Evolutionary conservation across 331 rosid genomes (phyloP).

Genomic region (Quercus tomentella): DNA sequence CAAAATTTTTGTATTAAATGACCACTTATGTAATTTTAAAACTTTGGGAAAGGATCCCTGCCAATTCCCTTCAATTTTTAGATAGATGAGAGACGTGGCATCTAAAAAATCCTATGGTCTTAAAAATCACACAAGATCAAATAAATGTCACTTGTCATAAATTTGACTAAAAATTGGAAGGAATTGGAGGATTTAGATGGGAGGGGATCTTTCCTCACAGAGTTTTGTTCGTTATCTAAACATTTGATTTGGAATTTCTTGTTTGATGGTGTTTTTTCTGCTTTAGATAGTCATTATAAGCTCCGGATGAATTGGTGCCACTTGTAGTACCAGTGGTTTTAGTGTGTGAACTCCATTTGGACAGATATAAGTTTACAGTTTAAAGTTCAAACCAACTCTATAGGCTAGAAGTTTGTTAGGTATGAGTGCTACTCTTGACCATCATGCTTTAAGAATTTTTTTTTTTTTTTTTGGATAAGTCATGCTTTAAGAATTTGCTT

Average conservation of each 20-base stretch:
- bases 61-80: too few species aligned
- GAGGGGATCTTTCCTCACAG: too few species aligned
- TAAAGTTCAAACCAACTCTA: neutral
- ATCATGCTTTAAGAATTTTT: neutral
- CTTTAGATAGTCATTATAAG: too few species aligned
- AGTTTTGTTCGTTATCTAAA: neutral
- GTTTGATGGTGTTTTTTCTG: neutral
- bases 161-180: too few species aligned
- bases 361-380: neutral
- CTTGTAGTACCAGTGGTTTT: too few species aligned
- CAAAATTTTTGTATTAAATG: neutral
- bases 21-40: neutral
- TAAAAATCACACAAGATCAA: too few species aligned
- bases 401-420: neutral
- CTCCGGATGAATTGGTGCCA: too few species aligned
- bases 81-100: too few species aligned
- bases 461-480: too few species aligned
- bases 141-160: too few species aligned
- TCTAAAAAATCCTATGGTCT: too few species aligned
- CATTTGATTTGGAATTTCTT: neutral
- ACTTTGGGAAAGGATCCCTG: neutral
- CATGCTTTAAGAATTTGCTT: neutral
- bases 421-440: neutral
- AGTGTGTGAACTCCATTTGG: neutral
- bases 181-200: too few species aligned